phyloP scores from a whole-genome alignment of 352 stramenopile genomes.

The Vaucheria bursata region DNA sequence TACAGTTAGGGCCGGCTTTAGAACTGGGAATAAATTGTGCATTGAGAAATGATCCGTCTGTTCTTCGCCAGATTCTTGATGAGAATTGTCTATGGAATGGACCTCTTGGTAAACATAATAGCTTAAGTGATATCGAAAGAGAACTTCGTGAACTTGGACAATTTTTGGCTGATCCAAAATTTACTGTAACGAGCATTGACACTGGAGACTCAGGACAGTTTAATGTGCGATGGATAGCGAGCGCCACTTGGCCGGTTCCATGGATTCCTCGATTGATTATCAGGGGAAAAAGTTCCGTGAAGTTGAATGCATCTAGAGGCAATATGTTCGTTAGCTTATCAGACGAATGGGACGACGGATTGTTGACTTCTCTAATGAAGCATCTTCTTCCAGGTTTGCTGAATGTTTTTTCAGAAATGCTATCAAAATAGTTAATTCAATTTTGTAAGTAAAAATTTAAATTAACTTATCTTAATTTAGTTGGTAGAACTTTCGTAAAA shows the following conservation, averaged over 20 bases:
- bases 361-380: slow-evolving; percentile 2
- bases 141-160: slow-evolving; percentile 31
- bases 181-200: slow-evolving; percentile 13
- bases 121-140: slow-evolving; percentile 14
- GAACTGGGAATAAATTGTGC: slow-evolving; percentile 36
- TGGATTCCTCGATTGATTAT: slow-evolving; percentile 39
- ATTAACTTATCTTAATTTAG: too few species aligned
- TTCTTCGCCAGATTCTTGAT: slow-evolving; percentile 28
- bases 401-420: too few species aligned
- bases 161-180: slow-evolving; percentile 24
- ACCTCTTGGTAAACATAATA: slow-evolving; percentile 14
- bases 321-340: slow-evolving; percentile 12
- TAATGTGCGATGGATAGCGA: slow-evolving; percentile 24
- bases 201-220: neutral
- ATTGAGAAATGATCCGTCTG: slow-evolving; percentile 23
- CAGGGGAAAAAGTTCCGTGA: slow-evolving; percentile 10
- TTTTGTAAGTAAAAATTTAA: too few species aligned
- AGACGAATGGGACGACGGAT: slow-evolving; percentile 30
- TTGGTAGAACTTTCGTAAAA: too few species aligned
- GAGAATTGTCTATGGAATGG: slow-evolving; percentile 14
- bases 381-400: slow-evolving; percentile 37
- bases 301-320: neutral
- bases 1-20: slow-evolving; percentile 30
- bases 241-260: slow-evolving; percentile 39
- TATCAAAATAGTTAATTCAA: too few species aligned